Conservation (phyloP, 2,329 filamentous ascomycete genomes). For the Aspergillus phoenicis region DNA sequence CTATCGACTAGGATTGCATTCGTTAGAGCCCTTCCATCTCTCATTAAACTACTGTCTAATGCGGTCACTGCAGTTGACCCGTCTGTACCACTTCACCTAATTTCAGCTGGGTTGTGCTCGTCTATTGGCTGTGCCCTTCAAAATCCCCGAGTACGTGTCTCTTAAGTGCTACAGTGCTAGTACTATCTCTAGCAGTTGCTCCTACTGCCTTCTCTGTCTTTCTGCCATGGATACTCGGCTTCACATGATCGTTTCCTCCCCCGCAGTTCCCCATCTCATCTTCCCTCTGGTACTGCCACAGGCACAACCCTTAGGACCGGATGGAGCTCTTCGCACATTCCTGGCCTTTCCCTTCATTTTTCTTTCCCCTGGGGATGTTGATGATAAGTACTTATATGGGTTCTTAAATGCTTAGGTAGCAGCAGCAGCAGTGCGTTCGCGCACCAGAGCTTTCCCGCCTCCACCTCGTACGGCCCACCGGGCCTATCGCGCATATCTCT, state of each 20-base stretch:
- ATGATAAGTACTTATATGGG: neutral
- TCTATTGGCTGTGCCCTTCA: neutral
- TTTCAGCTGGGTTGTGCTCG: neutral
- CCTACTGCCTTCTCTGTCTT: neutral
- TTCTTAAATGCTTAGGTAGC: neutral
- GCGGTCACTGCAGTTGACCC: neutral
- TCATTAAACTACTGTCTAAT: conserved; percentile 6
- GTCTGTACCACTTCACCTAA: neutral
- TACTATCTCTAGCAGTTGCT: neutral
- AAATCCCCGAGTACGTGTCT: neutral
- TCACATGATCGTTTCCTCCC: neutral
- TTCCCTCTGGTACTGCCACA: neutral
- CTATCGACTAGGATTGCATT: neutral
- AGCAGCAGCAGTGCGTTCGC: neutral
- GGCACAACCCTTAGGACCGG: neutral
- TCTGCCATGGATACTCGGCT: neutral
- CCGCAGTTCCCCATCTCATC: conserved; percentile 3
- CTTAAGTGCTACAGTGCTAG: neutral
- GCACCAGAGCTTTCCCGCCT: neutral
- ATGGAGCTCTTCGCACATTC: neutral
- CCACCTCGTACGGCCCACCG: conserved; percentile 6
- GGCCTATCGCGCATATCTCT: conserved; percentile 14
- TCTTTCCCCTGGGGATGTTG: neutral
- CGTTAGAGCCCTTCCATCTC: neutral
- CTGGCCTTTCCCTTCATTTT: no score